A percentile compares a stretch with the other conserved stretches of the same genome.
These are phyloP conservation scores for Fusarium coffeatum DNA, from an alignment of 2,329 filamentous ascomycete species.

Conservation along the genomic window DNA sequence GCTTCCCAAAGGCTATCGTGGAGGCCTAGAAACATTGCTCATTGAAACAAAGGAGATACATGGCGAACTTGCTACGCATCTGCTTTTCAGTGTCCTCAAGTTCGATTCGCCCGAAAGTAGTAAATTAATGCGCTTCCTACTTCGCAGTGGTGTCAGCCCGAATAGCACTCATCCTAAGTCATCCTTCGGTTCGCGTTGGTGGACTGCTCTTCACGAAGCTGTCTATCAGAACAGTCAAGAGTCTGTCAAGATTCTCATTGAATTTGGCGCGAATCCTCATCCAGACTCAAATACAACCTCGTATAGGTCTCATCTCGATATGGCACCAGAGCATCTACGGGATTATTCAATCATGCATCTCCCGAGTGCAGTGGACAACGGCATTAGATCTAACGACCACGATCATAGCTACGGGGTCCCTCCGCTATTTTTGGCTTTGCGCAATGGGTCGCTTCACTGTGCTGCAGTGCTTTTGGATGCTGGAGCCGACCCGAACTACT, in stretches of 20 bases:
- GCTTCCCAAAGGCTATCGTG: accelerated
- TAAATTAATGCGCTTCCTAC: neutral
- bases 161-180: neutral
- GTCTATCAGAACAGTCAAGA: neutral
- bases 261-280: neutral
- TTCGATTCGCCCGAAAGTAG: accelerated
- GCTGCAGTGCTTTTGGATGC: accelerated
- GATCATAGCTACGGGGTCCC: accelerated
- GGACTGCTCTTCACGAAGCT: neutral
- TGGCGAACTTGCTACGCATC: neutral
- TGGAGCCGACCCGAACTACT: neutral
- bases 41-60: neutral
- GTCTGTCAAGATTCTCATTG: neutral
- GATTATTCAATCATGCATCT: neutral
- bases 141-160: neutral
- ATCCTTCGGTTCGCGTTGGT: neutral
- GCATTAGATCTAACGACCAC: accelerated
- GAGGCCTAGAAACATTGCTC: accelerated
- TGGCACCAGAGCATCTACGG: neutral
- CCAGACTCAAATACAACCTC: no score
- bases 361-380: neutral
- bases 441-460: neutral
- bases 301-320: neutral
- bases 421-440: neutral
- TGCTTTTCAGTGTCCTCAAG: accelerated